Conservation (phyloP, 441 rosid species). For the Adansonia rubrostipa region DNA sequence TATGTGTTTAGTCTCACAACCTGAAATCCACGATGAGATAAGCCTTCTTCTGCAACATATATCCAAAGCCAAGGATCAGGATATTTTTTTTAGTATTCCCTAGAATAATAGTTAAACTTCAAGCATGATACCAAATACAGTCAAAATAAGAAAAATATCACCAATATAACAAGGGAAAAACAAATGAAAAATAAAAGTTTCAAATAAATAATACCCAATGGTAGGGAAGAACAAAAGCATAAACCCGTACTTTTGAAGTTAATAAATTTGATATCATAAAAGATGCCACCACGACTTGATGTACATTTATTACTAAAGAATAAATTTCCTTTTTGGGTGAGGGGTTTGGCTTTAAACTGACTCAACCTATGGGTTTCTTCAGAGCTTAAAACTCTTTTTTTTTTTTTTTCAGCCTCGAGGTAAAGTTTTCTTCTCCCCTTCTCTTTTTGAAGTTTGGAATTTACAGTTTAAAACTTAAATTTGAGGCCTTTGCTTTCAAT, state of each 20-base stretch:
- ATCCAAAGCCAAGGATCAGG: constrained; percentile 27
- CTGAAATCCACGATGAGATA: constrained; percentile 86
- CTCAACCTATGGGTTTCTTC: background rate
- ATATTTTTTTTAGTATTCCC: background rate
- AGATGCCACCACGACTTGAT: background rate
- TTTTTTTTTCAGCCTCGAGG: background rate
- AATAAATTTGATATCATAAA: background rate
- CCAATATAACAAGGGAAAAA: constrained; percentile 9
- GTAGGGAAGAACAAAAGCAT: background rate
- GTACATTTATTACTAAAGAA: background rate
- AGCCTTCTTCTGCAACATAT: constrained; percentile 76
- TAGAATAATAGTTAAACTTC: constrained; percentile 21
- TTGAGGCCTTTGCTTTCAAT: background rate
- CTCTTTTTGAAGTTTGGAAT: background rate
- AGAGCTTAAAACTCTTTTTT: background rate
- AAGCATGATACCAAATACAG: constrained; percentile 9
- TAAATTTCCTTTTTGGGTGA: background rate
- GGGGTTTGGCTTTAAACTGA: background rate
- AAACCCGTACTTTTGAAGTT: background rate
- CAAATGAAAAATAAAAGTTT: background rate
- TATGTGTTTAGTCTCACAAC: constrained; percentile 90
- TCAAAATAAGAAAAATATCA: constrained; percentile 18
- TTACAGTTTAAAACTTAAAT: background rate
- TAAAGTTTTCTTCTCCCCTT: background rate
- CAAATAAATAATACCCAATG: constrained; percentile 10